These are phyloP conservation scores for Cadophora gregata DNA, from an alignment of 2,329 filamentous ascomycete genomes.

Conservation along the genomic window DNA sequence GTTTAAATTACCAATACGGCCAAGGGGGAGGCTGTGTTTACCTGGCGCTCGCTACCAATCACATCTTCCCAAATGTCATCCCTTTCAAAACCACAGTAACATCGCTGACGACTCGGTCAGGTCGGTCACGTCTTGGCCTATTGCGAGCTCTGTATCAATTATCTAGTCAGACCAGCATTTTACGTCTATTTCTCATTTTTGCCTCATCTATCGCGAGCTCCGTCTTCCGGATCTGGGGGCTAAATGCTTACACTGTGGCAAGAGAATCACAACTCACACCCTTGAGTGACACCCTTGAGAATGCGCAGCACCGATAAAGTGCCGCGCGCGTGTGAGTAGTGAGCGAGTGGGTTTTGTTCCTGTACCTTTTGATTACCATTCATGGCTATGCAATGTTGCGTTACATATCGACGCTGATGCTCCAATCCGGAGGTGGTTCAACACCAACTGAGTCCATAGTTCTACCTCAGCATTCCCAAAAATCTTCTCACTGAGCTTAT, in stretches of 20 bases:
- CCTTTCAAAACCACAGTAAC: neutral
- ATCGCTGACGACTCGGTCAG: constrained; percentile 1
- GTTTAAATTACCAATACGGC: neutral
- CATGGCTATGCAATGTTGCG: constrained; percentile 6
- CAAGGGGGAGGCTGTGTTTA: constrained; percentile 20
- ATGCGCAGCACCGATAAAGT: constrained; percentile 16
- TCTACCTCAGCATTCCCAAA: neutral
- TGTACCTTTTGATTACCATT: constrained; percentile 16
- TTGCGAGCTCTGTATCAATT: neutral
- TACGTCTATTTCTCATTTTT: neutral
- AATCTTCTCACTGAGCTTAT: neutral
- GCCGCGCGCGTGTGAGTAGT: constrained; percentile 3
- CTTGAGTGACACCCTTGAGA: too few relatives aligned
- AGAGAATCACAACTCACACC: neutral
- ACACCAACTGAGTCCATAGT: neutral
- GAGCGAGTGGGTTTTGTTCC: neutral
- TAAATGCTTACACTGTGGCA: constrained; percentile 7
- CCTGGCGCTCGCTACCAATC: constrained; percentile 6
- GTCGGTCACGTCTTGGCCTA: neutral
- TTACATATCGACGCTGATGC: neutral
- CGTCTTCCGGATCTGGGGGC: neutral
- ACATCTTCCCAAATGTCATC: neutral
- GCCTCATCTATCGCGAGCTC: neutral
- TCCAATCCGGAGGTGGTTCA: neutral
- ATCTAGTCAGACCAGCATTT: constrained; percentile 11